Evolutionary conservation across 1,284 basidiomycete species (phyloP).

Genomic region (Trichosporon inkin): DNA sequence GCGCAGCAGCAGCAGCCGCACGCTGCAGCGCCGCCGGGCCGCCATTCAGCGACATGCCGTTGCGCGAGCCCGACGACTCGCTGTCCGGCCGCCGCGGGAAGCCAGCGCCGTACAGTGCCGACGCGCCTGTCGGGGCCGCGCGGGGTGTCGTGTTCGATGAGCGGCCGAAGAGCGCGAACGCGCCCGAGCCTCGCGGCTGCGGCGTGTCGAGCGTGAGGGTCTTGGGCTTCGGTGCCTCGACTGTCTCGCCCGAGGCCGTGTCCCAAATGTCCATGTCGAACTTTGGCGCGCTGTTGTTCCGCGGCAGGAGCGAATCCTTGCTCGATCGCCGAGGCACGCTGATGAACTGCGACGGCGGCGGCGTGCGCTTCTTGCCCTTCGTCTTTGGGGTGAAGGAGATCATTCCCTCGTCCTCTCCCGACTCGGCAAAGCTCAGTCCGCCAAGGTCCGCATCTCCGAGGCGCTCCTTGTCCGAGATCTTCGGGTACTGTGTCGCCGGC

Average conservation of each 20-base stretch:
- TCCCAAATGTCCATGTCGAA: conserved; percentile 44
- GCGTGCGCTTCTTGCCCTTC: conserved; percentile 52
- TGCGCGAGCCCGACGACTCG: background rate
- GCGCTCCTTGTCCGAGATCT: conserved; percentile 26
- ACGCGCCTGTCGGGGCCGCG: conserved; percentile 6
- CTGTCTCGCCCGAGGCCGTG: conserved; percentile 37
- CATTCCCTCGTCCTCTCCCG: conserved; percentile 38
- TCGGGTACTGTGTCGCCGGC: conserved; percentile 39
- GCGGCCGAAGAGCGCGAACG: conserved; percentile 42
- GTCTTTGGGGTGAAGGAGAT: conserved; percentile 52
- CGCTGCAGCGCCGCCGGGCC: conserved; percentile 25
- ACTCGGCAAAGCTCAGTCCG: conserved; percentile 25
- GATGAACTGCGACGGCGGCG: conserved; percentile 45
- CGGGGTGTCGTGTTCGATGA: background rate
- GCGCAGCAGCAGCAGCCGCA: conserved; percentile 36
- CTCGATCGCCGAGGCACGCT: conserved; percentile 41
- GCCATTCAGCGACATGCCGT: conserved; percentile 9
- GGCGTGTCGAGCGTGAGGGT: conserved; percentile 7
- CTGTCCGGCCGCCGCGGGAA: background rate
- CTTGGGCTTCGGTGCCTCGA: conserved; percentile 32
- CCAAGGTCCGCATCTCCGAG: conserved; percentile 46
- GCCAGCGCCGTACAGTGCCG: conserved; percentile 15
- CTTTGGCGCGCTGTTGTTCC: conserved; percentile 35
- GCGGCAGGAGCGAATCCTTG: conserved; percentile 37
- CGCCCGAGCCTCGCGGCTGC: conserved; percentile 30